Base-by-base conservation (phyloP, 2,329 filamentous ascomycete species). In the Amauroascus verrucosus region DNA sequence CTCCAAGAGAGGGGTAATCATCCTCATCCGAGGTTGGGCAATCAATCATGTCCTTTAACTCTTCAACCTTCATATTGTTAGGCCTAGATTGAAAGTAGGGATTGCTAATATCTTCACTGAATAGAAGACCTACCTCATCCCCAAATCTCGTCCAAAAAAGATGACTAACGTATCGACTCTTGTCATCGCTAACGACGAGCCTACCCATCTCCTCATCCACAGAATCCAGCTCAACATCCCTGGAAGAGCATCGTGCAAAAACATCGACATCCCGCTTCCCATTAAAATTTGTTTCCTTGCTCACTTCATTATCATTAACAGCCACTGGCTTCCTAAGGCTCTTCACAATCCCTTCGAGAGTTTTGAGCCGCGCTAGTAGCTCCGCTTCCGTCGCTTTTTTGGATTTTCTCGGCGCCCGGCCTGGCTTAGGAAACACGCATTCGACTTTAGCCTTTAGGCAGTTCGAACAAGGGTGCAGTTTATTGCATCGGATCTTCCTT, bases 371-470 rank as follows among this genome's bases (percentile, higher is more conserved):
- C 16, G 79, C 76, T 52, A 83, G 65, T 18, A 83, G 66, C 63
- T 83, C 81, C n/a, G 74, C 75, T 62, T 83, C 79, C 2, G 73
- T 72, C 1, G 76, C 72, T 55, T 82, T 81, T 54, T 77, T 75
- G 54, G 74, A 70, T 63, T 79, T 81, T 51, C 81, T 71, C 20
- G 80, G 79, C 3, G 80, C 80, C 54, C 81, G 70, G 3, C 80
- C 80, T 2, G 80, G 80, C 2, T 76, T 74, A 2, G 81, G 81
- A 60, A 81, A 84, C n/a, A 82, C 61, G 62, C 81, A 84, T 54
- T 82, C 78, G 56, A 79, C 79, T 45, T 76, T 69, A 0, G 71
- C 70, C 62, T 70, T 74, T 46, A 65, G 60, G 56, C 74, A 76
- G 57, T 76, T 75, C 32, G 70, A 71, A 59, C 74, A 76, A 24